Evolutionary conservation across 2,329 filamentous ascomycete species (phyloP).

Genomic region (Penicillium occitanis): DNA sequence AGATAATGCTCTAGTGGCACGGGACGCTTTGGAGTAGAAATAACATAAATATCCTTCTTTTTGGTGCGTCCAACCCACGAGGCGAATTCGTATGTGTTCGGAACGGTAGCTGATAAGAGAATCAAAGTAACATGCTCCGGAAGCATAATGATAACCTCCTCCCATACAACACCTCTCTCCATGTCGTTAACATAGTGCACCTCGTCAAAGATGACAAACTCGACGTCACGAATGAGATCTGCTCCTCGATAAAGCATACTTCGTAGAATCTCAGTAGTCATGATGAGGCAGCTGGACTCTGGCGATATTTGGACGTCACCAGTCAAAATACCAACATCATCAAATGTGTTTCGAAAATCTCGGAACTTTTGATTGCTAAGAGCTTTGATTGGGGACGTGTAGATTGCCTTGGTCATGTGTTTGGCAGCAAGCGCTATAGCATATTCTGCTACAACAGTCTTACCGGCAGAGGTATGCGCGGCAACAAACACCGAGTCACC

Average conservation of each 20-base stretch:
- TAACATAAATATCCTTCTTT: slow-evolving; percentile 98
- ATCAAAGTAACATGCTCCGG: slow-evolving; percentile 96
- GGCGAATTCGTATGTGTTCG: slow-evolving; percentile 95
- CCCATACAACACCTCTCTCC: slow-evolving; percentile 96
- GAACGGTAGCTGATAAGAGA: slow-evolving; percentile 90
- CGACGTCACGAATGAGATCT: slow-evolving; percentile 92
- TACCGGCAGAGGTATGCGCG: slow-evolving; percentile 94
- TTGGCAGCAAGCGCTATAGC: slow-evolving; percentile 94
- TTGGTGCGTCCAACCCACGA: slow-evolving; percentile 98
- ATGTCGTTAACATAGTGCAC: slow-evolving; percentile 98
- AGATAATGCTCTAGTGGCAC: slow-evolving; percentile 94
- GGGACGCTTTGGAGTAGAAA: slow-evolving; percentile 92
- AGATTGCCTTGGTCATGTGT: slow-evolving; percentile 99
- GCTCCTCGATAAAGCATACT: slow-evolving; percentile 98
- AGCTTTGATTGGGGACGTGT: slow-evolving; percentile 97
- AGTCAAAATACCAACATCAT: slow-evolving; percentile 94
- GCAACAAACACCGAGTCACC: slow-evolving; percentile 98
- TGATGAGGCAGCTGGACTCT: slow-evolving; percentile 96
- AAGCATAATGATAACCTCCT: slow-evolving; percentile 99
- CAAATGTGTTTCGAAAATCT: slow-evolving; percentile 85
- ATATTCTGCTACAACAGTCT: slow-evolving; percentile 97
- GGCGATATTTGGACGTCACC: slow-evolving; percentile 98
- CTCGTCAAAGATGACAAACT: slow-evolving; percentile 98
- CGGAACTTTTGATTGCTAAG: slow-evolving; percentile 98
- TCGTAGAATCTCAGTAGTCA: slow-evolving; percentile 96